Evolutionary conservation across 257 asterid genomes (phyloP), one percentile per base, ranked within the genome.

Genomic region (Craterostigma plantagineum): DNA sequence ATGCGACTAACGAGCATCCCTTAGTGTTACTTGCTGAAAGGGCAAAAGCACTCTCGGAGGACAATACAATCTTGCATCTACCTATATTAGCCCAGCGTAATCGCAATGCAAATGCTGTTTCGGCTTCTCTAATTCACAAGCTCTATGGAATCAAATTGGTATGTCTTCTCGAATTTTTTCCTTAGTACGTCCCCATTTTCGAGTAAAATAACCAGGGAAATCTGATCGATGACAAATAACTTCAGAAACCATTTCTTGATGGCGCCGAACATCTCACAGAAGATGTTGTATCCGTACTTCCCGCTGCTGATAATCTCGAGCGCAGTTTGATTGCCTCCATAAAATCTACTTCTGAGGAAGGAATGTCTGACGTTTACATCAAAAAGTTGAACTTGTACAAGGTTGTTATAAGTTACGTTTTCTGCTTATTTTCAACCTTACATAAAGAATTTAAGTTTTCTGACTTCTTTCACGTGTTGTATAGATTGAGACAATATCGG

Each of bases 241-340:
- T 64, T 51, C 79, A 87, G 98, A 87, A 76, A 67, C 92, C 95
- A 49, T 87, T 82, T 70, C 65, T 82, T 13, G 92, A 87, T 35
- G 63, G 75, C 45, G 81, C 66, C 50, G 98, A 87, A 60, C 95
- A 87, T 70, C 92, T 87, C 38, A 82, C 86, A 23, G 98, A 87
- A 72, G 95, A 87, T 65, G 83, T 63, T 57, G 87, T 77, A 27
- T 76, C 95, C 45, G 95, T 87, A 61, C 65, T 87, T 61, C 95
- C 93, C 18, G 83, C 92, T 61, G 95, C 98, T 64, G 81, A 87
- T 59, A 64, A 63, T 76, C 85, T 82, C 55, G 95, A 87, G 67
- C 77, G 75, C 52, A 71, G 58, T 60, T 56, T 82, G 50, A 55
- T 74, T 47, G 71, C 70, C 60, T 69, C 68, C 54, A 72, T 87